Base-by-base conservation (phyloP, 176 grass and related monocot species). In the Oryza glumipatula region DNA sequence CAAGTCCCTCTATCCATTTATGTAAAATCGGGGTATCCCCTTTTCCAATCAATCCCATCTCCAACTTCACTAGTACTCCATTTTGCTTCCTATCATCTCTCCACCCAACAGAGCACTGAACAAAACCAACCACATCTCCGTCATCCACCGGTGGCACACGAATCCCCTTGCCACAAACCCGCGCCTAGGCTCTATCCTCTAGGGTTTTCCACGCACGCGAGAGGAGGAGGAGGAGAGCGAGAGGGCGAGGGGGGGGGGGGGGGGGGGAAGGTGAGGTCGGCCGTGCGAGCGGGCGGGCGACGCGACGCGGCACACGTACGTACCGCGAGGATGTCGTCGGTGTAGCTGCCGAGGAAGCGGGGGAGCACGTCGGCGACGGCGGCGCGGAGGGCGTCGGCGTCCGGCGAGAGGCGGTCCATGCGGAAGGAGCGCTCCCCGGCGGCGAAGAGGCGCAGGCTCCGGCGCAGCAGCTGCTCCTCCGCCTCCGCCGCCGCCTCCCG, bases 261-360 rank as follows among this genome's bases (percentile, higher is more conserved):
- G 30, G 30, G 30, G 30, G 16, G 17, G 46, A 6, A 6, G 7
- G 58, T 1, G 8, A 10, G 58, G 58, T 3, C 58, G 58, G 21
- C 5, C 52, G 33, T 1, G 4, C 11, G 63, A 0, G 5, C 52
- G 52, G 52, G 1, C 52, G 9, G 4, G 48, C 13, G 4, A 10
- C 35, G 35, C 35, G 35, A 35, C 35, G 35, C 35, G 35, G 4
- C 35, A 36, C 48, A 51, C 6, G 36, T 38, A 38, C 49, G 64
- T 89, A 94, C 92, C 86, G 63, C 81, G 67, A 94, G 84, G 72
- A 58, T 85, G 17, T 94, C 77, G 80, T 94, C 92, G 48, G 86
- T 67, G 86, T 91, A 91, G 84, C 3, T 75, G 75, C 80, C 89
- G 68, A 94, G 86, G 86, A 91, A 94, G 61, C 87, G 80, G 68